Percentiles rank a stretch among this genome's conserved stretches.
Evolutionary conservation across 2,329 filamentous ascomycete species (phyloP).

Genomic region (Ophiostoma pallidulum): DNA sequence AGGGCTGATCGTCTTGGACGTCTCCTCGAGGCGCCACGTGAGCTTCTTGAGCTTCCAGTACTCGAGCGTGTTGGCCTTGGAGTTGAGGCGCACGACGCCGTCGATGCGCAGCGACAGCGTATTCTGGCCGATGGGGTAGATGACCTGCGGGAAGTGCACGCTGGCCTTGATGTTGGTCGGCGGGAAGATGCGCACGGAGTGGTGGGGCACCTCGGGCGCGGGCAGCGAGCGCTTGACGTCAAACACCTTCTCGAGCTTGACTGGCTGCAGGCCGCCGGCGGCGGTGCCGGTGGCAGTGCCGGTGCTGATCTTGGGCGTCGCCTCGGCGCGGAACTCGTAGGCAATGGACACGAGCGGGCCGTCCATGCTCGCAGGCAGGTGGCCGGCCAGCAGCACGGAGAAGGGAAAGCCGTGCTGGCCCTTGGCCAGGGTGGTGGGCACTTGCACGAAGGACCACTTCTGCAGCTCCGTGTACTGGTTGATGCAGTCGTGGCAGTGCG

Average conservation of each 20-base stretch:
- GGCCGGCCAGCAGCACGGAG: slow-evolving; percentile 73
- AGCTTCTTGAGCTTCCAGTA: slow-evolving; percentile 85
- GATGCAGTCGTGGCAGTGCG: slow-evolving; percentile 69
- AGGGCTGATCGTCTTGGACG: slow-evolving; percentile 65
- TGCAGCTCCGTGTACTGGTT: slow-evolving; percentile 64
- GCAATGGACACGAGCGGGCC: slow-evolving; percentile 62
- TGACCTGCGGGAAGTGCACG: slow-evolving; percentile 70
- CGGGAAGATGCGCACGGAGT: slow-evolving; percentile 88
- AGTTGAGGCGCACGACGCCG: slow-evolving; percentile 66
- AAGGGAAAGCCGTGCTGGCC: slow-evolving; percentile 76
- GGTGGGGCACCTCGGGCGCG: slow-evolving; percentile 67
- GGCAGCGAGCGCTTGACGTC: slow-evolving; percentile 69
- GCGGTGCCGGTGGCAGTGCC: too few species aligned
- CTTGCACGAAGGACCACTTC: slow-evolving; percentile 66
- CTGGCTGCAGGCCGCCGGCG: slow-evolving; percentile 38
- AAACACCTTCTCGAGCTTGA: slow-evolving; percentile 59
- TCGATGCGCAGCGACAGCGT: slow-evolving; percentile 71
- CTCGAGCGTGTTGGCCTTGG: slow-evolving; percentile 60
- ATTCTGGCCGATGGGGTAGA: slow-evolving; percentile 79
- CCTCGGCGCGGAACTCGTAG: slow-evolving; percentile 67
- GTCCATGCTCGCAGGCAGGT: slow-evolving; percentile 76
- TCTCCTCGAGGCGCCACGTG: slow-evolving; percentile 89
- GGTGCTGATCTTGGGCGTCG: slow-evolving; percentile 48
- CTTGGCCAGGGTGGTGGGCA: slow-evolving; percentile 40
- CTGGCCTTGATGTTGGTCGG: slow-evolving; percentile 87